These are phyloP conservation scores for Epichloe hybrida DNA, from an alignment of 2,329 filamentous ascomycete genomes.

Conservation along the genomic window DNA sequence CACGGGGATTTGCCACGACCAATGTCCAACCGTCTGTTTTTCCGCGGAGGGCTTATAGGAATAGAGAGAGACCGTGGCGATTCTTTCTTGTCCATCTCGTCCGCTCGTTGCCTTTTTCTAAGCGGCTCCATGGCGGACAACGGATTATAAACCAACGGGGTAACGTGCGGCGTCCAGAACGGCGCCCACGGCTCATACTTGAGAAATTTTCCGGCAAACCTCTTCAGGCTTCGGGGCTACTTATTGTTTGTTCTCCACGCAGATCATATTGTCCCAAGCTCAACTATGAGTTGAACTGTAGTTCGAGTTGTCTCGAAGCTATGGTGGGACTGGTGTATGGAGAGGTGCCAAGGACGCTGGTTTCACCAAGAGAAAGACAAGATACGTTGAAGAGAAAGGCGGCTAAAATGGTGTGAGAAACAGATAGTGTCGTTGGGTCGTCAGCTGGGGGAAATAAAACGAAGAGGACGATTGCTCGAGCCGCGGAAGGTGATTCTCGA, in stretches of 20 bases:
- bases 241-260: too few relatives aligned
- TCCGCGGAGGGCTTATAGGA: constrained; percentile 34
- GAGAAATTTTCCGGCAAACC: neutral
- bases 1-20: constrained; percentile 46
- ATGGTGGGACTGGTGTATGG: neutral
- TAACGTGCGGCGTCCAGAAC: neutral
- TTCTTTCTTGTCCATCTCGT: constrained; percentile 3
- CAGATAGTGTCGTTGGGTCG: too few relatives aligned
- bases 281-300: too few relatives aligned
- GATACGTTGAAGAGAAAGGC: too few relatives aligned
- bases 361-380: neutral
- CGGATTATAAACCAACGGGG: neutral
- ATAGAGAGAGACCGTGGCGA: constrained; percentile 16
- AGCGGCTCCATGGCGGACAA: constrained; percentile 15
- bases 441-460: too few relatives aligned
- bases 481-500: too few relatives aligned
- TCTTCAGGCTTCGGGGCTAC: too few relatives aligned
- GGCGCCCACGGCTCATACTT: neutral
- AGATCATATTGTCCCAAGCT: too few relatives aligned
- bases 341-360: neutral
- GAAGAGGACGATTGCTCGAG: too few relatives aligned
- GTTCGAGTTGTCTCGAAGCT: too few relatives aligned
- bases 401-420: too few relatives aligned
- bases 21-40: constrained; percentile 12
- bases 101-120: constrained; percentile 17